Conservation (phyloP, 2,329 filamentous ascomycete species). For the Nemania sp. region DNA sequence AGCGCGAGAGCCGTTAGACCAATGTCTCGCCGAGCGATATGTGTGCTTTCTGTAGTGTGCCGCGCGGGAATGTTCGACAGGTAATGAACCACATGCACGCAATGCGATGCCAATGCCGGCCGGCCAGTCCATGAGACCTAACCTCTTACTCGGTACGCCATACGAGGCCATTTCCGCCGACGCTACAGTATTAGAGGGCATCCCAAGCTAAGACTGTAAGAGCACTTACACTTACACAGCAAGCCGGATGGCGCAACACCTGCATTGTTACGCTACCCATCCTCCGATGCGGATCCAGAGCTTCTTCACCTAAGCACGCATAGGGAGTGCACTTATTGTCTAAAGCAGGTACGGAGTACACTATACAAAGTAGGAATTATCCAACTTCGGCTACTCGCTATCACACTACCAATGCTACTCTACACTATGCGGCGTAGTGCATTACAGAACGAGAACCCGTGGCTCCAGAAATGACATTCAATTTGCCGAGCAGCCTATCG, state of each 20-base stretch:
- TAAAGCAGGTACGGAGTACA: constrained; percentile 2
- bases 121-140: constrained; percentile 15
- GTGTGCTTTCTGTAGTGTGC: neutral
- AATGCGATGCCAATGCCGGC: constrained; percentile 16
- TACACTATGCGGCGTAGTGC: no score
- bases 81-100: constrained; percentile 24
- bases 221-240: no score
- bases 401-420: no score
- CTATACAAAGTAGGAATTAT: constrained; percentile 16
- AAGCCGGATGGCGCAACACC: constrained; percentile 8
- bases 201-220: neutral
- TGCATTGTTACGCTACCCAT: neutral
- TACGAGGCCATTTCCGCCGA: neutral
- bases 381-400: no score
- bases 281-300: constrained; percentile 3
- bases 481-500: constrained; percentile 29
- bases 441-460: no score
- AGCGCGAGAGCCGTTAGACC: constrained; percentile 17
- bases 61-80: constrained; percentile 16
- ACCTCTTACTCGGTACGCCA: constrained; percentile 18
- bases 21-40: constrained; percentile 20
- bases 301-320: no score
- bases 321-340: no score
- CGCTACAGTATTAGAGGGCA: no score
- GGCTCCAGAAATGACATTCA: constrained; percentile 34